Base-by-base conservation (phyloP, 176 grass and related monocot species). In the Tuctoria greenei region DNA sequence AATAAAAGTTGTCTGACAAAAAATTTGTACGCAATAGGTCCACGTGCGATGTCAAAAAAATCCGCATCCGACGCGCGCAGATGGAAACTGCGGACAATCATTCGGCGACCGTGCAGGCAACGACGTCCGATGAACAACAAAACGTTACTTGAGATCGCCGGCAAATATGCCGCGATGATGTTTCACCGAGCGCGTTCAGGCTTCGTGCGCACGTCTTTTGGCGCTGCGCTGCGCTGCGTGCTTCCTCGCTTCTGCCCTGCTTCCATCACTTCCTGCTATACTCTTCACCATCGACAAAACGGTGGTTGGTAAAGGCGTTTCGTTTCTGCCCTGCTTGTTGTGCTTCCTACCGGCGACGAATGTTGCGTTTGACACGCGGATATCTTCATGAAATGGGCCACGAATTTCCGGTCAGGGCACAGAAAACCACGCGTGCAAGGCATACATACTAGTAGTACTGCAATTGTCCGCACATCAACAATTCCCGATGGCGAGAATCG, bases 111-210 rank as follows among this genome's bases (percentile, higher is more conserved):
- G 16, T n/a, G 26, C 3, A 17, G 2, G 25, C 47, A 20, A 43
- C 41, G 0, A 26, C 77, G 34, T 40, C 36, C 24, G 56, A 66
- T 7, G 31, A 10, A 63, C 37, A 37, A 18, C 10, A 27, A 36
- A 38, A 55, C 20, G 43, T 63, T 79, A 35, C 86, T 63, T 79
- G 36, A 35, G 43, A 83, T 83, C 54, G 61, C 62, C 69, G 80
- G 54, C 74, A 74, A 69, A 69, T 38, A 55, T 10, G n/a, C 61
- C 49, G n/a, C 62, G 69, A 88, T 61, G 85, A 83, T 28, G 85
- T 52, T 27, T 42, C 61, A 67, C 74, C 67, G 4, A 17, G 18
- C 58, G 2, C 6, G 10, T 3, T 3, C 10, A 27, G 14, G 34
- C 62, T 74, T 74, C 3, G 8, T 50, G 69, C 9, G 39, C 64